A percentile compares a stretch with the other conserved stretches of the same genome.
phyloP scores from a whole-genome alignment of 495 filamentous ascomycete genomes.

The Penicillium parvum region DNA sequence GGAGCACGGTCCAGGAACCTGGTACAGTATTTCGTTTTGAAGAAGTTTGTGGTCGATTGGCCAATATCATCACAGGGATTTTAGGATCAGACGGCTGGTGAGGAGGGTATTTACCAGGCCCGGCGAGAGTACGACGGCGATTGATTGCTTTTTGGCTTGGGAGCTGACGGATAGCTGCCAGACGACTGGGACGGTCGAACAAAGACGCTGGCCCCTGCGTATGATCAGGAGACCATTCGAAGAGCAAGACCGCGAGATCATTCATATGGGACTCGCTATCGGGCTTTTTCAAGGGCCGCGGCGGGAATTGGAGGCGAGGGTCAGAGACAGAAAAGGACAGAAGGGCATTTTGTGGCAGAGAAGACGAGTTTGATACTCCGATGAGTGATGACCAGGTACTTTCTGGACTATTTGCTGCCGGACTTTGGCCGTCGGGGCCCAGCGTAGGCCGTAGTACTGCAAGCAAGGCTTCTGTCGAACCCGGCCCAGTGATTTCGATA shows the following conservation, averaged over 20 bases:
- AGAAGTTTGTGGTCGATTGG: constrained; percentile 46
- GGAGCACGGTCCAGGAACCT: constrained; percentile 76
- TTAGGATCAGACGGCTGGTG: constrained; percentile 63
- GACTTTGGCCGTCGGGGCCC: constrained; percentile 18
- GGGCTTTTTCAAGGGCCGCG: constrained; percentile 35
- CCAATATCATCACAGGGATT: constrained; percentile 73
- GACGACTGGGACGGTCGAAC: constrained; percentile 64
- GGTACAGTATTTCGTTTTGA: constrained; percentile 43
- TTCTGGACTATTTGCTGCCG: constrained; percentile 39
- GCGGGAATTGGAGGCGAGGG: constrained; percentile 73
- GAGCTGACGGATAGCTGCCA: constrained; percentile 57
- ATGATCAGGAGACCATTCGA: constrained; percentile 66
- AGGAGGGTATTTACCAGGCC: constrained; percentile 60
- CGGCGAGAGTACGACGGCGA: constrained; percentile 65
- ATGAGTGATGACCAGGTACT: constrained; percentile 59
- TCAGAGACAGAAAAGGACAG: constrained; percentile 71
- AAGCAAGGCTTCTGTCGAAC: constrained; percentile 74
- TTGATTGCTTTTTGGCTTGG: constrained; percentile 84
- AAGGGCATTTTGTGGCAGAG: constrained; percentile 67
- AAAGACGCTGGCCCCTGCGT: constrained; percentile 50
- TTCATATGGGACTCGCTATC: constrained; percentile 38
- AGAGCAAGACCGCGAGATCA: constrained; percentile 53
- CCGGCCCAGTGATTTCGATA: constrained; percentile 82
- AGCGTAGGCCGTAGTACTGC: constrained; percentile 60
- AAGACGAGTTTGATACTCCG: constrained; percentile 69